A percentile compares a stretch with the other conserved stretches of the same genome.
phyloP scores from a whole-genome alignment of 1,284 basidiomycete species.

The Malassezia japonica region DNA sequence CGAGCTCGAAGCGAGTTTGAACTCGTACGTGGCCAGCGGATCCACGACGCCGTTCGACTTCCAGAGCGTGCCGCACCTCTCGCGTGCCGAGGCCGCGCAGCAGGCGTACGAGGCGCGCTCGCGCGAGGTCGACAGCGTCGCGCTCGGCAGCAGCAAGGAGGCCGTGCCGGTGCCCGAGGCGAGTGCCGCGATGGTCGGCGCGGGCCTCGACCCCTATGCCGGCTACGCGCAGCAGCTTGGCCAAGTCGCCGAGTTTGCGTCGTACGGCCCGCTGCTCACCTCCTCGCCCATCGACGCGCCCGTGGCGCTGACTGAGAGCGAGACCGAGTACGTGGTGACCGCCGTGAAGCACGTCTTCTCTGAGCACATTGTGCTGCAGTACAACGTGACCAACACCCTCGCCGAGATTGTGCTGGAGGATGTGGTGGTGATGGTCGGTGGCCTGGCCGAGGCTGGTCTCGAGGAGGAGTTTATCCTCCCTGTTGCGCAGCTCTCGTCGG shows the following conservation, averaged over 20 bases:
- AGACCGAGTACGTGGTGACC: slow-evolving; percentile 94
- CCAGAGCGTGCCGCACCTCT: slow-evolving; percentile 31
- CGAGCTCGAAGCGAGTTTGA: slow-evolving; percentile 34
- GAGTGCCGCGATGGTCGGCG: not conserved
- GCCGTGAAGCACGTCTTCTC: slow-evolving; percentile 95
- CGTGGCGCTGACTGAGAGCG: slow-evolving; percentile 70
- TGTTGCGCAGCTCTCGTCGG: slow-evolving; percentile 56
- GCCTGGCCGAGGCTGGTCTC: slow-evolving; percentile 67
- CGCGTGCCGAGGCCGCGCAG: slow-evolving; percentile 3
- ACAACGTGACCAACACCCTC: slow-evolving; percentile 96
- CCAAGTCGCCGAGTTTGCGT: slow-evolving; percentile 72
- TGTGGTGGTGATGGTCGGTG: slow-evolving; percentile 69
- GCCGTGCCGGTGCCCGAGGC: not conserved
- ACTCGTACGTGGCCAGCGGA: slow-evolving; percentile 30
- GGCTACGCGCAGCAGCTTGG: slow-evolving; percentile 75
- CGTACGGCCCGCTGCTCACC: slow-evolving; percentile 78
- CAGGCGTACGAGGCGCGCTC: slow-evolving; percentile 52
- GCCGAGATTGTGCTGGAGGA: slow-evolving; percentile 94
- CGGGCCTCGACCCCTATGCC: slow-evolving; percentile 41
- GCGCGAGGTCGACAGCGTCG: not conserved
- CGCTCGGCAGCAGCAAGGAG: not conserved
- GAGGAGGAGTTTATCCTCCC: slow-evolving; percentile 94
- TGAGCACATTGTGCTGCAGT: slow-evolving; percentile 80
- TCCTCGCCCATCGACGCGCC: slow-evolving; percentile 70
- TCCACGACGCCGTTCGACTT: slow-evolving; percentile 32